Percentiles rank a stretch among this genome's conserved stretches.
phyloP scores from a whole-genome alignment of 2,329 filamentous ascomycete genomes.

The Ceratocystiopsis sp. region DNA sequence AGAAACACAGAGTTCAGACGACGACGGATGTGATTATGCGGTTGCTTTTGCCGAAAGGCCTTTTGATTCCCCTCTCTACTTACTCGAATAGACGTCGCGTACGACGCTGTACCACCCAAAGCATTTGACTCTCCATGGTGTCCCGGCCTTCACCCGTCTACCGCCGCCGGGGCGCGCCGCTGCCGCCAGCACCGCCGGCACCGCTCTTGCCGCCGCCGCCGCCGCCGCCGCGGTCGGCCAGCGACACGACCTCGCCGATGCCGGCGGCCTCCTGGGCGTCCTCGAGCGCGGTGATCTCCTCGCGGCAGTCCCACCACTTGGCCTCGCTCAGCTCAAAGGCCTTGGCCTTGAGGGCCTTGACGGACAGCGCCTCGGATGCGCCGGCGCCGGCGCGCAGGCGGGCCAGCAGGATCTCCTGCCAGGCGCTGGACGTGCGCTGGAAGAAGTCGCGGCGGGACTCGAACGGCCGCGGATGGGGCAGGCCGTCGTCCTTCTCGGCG shows the following conservation, averaged over 20 bases:
- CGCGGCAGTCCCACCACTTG: constrained; percentile 97
- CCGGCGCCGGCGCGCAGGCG: constrained; percentile 51
- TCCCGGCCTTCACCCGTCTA: too few relatives aligned
- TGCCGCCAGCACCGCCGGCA: constrained; percentile 5
- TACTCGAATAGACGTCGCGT: too few relatives aligned
- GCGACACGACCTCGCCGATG: constrained; percentile 82
- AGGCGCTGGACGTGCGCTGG: constrained; percentile 67
- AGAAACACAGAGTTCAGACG: too few relatives aligned
- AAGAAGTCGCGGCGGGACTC: constrained; percentile 89
- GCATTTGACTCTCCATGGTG: too few relatives aligned
- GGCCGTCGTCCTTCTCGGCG: constrained; percentile 44
- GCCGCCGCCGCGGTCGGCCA: constrained; percentile 53
- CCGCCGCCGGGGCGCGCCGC: too few relatives aligned
- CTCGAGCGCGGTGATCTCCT: constrained; percentile 80
- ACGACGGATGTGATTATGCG: too few relatives aligned
- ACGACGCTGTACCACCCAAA: too few relatives aligned
- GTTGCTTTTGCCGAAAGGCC: too few relatives aligned
- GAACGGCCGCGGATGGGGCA: constrained; percentile 68
- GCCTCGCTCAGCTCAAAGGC: constrained; percentile 86
- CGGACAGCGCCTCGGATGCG: constrained; percentile 47
- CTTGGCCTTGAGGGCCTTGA: constrained; percentile 86
- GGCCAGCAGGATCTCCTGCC: constrained; percentile 76
- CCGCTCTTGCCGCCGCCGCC: constrained; percentile 26
- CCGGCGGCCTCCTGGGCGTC: constrained; percentile 93
- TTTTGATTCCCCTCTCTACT: too few relatives aligned